Percentiles rank a stretch among this genome's conserved stretches.
These are phyloP conservation scores for Rostrohypoxylon terebratum DNA, from an alignment of 495 filamentous ascomycete genomes.

Conservation along the genomic window DNA sequence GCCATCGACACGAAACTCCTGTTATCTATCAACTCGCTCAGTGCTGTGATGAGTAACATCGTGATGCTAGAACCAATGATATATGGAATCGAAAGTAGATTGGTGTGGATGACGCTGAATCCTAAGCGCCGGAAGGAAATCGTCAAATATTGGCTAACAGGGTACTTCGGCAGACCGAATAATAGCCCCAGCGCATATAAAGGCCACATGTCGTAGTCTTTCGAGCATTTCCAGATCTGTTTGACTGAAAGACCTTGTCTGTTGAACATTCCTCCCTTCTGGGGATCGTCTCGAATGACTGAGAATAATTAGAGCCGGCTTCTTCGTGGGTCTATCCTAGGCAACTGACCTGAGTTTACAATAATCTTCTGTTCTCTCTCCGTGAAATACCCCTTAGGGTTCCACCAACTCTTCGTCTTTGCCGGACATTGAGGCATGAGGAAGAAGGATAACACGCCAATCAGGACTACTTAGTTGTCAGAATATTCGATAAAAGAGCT, in stretches of 20 bases:
- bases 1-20: slow-evolving; percentile 50
- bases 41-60: slow-evolving; percentile 43
- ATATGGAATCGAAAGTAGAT: slow-evolving; percentile 50
- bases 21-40: slow-evolving; percentile 45
- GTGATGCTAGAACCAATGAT: slow-evolving; percentile 36
- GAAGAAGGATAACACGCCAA: slow-evolving; percentile 72
- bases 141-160: slow-evolving; percentile 71
- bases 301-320: slow-evolving; percentile 11
- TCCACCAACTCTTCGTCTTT: slow-evolving; percentile 71
- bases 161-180: slow-evolving; percentile 69
- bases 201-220: slow-evolving; percentile 57
- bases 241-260: slow-evolving; percentile 71
- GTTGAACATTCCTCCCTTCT: slow-evolving; percentile 70
- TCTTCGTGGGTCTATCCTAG: neutral
- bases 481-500: neutral
- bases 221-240: slow-evolving; percentile 63
- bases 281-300: slow-evolving; percentile 76
- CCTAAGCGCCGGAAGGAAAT: slow-evolving; percentile 71
- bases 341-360: slow-evolving; percentile 67
- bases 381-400: slow-evolving; percentile 73
- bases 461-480: slow-evolving; percentile 51
- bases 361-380: slow-evolving; percentile 76
- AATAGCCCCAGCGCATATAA: slow-evolving; percentile 74
- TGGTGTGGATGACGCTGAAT: slow-evolving; percentile 77
- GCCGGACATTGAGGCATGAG: slow-evolving; percentile 78